Base-by-base conservation (phyloP, 805 yeast species). In the Starmerella bombicola region DNA sequence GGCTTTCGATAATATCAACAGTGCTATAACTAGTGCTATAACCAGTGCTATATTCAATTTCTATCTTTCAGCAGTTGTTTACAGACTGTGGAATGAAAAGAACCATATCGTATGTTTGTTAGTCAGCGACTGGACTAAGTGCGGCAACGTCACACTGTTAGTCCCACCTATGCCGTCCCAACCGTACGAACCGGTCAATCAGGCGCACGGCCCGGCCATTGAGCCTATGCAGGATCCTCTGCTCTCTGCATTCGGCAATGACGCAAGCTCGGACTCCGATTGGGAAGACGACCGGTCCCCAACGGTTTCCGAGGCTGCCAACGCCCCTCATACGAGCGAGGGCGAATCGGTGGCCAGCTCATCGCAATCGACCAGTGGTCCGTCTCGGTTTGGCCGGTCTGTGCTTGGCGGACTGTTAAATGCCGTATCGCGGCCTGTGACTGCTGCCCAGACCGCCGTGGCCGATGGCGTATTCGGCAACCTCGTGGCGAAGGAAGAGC, bases 381-480 rank as follows among this genome's bases (percentile, higher is more conserved):
- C n/a, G n/a, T n/a, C n/a, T n/a, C n/a, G n/a, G n/a, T n/a, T n/a
- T n/a, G n/a, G n/a, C n/a, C n/a, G n/a, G n/a, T n/a, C n/a, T n/a
- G n/a, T n/a, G n/a, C n/a, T n/a, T n/a, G n/a, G n/a, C n/a, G 41
- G 46, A 4, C 33, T 46, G 19, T 26, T 45, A 18, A 35, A 37
- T 31, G 19, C 33, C 10, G 20, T 46, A 32, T 25, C 40, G n/a
- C 31, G 42, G 10, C 33, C 31, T 17, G 23, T 10, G 18, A 12
- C 8, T 10, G 15, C 9, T 17, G 15, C 9, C 18, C n/a, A 15
- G 10, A 17, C 37, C 16, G 32, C 20, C 16, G 26, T 30, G 12
- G 68, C 66, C 44, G 98, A 91, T 58, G 98, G 97, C 9, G 98
- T 91, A 3, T 91, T 91, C 60, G 76, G 91, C 37, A 91, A 91